Conservation (phyloP, 2,329 filamentous ascomycete species). For the Didymella sp. region DNA sequence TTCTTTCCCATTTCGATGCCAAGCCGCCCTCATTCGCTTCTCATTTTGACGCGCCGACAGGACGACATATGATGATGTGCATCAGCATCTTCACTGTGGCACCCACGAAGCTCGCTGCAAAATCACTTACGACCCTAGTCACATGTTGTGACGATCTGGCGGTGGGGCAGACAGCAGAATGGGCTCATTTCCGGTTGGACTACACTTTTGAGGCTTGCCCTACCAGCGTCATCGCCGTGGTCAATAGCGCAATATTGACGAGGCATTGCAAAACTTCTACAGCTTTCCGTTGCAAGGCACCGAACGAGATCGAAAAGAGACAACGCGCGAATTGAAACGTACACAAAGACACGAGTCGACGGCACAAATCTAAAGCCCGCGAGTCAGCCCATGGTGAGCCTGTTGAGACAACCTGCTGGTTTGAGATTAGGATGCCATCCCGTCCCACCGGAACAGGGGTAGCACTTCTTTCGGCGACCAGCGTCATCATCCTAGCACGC, state of each 20-base stretch:
- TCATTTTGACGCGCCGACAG: not conserved
- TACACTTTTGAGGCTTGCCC: not conserved
- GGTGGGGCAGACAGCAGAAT: not conserved
- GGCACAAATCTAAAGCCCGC: slow-evolving; percentile 6
- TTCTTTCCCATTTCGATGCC: not conserved
- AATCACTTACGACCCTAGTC: not conserved
- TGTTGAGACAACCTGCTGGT: slow-evolving; percentile 21
- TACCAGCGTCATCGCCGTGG: not conserved
- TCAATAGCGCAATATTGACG: not conserved
- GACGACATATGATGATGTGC: not conserved
- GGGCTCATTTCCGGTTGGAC: not conserved
- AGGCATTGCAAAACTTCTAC: not conserved
- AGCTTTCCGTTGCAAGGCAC: not conserved
- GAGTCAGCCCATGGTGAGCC: slow-evolving; percentile 19
- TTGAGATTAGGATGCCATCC: slow-evolving; percentile 23
- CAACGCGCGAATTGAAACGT: not conserved
- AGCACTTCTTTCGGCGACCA: slow-evolving; percentile 24
- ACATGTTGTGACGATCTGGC: not conserved
- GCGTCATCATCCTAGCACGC: slow-evolving; percentile 24
- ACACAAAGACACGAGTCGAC: not conserved
- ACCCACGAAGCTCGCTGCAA: slow-evolving; percentile 2
- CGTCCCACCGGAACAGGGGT: slow-evolving; percentile 24
- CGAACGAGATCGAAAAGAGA: not conserved
- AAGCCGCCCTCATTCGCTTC: not conserved
- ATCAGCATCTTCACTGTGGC: not conserved